Conservation (phyloP, 139 green algal genomes). For the Chlorella sp. region DNA sequence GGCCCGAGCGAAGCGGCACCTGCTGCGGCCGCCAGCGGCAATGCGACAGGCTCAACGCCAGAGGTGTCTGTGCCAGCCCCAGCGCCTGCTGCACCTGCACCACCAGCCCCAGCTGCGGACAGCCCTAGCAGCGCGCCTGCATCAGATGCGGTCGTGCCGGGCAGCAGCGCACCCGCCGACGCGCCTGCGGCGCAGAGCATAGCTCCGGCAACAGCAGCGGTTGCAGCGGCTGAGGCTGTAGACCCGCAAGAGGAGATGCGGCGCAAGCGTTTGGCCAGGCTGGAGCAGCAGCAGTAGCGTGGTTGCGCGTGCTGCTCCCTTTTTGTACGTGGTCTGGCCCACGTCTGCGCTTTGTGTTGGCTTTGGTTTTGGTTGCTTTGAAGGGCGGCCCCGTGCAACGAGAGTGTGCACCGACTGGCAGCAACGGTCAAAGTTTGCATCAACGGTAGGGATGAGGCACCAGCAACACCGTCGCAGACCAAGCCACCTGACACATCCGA, state of each 20-base stretch:
- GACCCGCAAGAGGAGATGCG: constrained; percentile 8
- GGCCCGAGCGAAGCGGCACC: not conserved
- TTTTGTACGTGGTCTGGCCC: too few relatives aligned
- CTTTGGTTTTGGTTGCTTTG: too few relatives aligned
- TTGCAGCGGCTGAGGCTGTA: not conserved
- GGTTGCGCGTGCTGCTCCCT: too few relatives aligned
- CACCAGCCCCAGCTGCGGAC: not conserved
- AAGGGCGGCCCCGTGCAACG: too few relatives aligned
- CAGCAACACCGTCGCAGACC: too few relatives aligned
- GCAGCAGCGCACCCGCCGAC: not conserved
- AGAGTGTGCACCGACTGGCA: too few relatives aligned
- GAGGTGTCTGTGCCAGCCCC: not conserved
- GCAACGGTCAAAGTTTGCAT: too few relatives aligned
- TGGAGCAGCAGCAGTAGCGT: constrained; percentile 8
- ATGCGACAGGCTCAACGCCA: not conserved
- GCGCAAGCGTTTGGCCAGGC: constrained; percentile 9
- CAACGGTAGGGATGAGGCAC: too few relatives aligned
- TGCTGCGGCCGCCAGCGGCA: not conserved
- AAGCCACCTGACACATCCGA: too few relatives aligned
- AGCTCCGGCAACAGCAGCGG: not conserved
- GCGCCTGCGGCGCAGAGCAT: not conserved
- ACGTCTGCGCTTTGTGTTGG: too few relatives aligned
- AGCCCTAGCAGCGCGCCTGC: too few relatives aligned
- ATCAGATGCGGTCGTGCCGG: not conserved
- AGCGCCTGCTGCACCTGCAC: not conserved